Percentiles rank a stretch among this genome's conserved stretches.
These are phyloP conservation scores for Rhynchospora pubera DNA, from an alignment of 176 grass and related monocot species.

Conservation along the genomic window DNA sequence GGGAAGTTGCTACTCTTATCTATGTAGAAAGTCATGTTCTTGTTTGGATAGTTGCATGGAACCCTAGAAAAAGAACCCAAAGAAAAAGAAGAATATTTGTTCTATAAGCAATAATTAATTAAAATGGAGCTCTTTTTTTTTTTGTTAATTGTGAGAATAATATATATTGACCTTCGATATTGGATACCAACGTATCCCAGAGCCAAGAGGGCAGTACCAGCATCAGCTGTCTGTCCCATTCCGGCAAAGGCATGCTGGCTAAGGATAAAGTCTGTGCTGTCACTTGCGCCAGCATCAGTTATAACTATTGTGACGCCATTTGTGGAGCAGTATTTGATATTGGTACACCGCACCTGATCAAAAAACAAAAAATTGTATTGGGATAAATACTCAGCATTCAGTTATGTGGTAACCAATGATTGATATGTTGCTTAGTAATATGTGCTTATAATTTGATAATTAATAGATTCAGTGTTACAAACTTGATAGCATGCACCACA, in stretches of 20 bases:
- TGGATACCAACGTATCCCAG: constrained; percentile 35
- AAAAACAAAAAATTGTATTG: neutral
- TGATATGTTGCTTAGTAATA: neutral
- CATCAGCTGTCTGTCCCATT: constrained; percentile 38
- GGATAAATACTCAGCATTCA: neutral
- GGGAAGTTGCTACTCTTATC: constrained; percentile 45
- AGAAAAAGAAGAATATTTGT: neutral
- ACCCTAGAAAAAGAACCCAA: constrained; percentile 26
- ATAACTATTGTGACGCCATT: constrained; percentile 38
- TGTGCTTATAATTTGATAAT: neutral
- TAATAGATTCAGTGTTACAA: neutral
- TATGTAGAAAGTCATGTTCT: constrained; percentile 63
- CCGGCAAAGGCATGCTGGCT: constrained; percentile 38
- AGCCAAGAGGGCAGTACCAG: constrained; percentile 32
- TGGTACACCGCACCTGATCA: constrained; percentile 37
- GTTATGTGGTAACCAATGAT: neutral
- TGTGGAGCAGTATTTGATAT: constrained; percentile 33
- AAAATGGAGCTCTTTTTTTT: neutral
- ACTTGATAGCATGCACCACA: constrained; percentile 72
- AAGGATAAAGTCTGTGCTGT: constrained; percentile 47
- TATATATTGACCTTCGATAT: constrained; percentile 36
- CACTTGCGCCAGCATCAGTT: constrained; percentile 24
- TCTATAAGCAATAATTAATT: neutral
- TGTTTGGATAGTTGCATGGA: constrained; percentile 46
- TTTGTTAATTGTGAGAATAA: neutral